These are phyloP conservation scores for Mortierella sp. DNA, from an alignment of 371 early-diverging fungal genomes.

Conservation along the genomic window DNA sequence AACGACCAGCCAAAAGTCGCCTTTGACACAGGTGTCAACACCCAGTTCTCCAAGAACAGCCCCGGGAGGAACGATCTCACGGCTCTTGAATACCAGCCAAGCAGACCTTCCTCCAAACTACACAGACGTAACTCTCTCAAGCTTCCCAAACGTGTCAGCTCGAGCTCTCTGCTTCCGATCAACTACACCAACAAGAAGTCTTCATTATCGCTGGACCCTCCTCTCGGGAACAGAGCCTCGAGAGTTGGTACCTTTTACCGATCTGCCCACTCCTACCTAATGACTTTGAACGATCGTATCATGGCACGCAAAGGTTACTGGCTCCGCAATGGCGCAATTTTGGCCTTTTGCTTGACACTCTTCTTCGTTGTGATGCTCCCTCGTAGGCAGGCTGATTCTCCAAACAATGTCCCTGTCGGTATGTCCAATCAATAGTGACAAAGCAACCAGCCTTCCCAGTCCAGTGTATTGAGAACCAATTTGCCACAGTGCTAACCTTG, in stretches of 20 bases:
- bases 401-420: constrained; percentile 25
- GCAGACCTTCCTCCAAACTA: constrained; percentile 4
- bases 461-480: no score
- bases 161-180: constrained; percentile 32
- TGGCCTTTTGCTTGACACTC: constrained; percentile 41
- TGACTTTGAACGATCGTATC: constrained; percentile 41
- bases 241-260: constrained; percentile 2
- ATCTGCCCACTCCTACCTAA: constrained; percentile 16
- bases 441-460: no score
- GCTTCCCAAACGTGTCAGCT: constrained; percentile 33
- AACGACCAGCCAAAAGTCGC: background rate
- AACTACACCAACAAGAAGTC: constrained; percentile 36
- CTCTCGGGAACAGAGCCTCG: background rate
- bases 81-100: background rate
- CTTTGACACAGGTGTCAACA: background rate
- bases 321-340: constrained; percentile 53
- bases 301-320: constrained; percentile 55
- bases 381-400: constrained; percentile 27
- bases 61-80: background rate
- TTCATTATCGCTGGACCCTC: background rate
- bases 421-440: background rate
- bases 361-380: constrained; percentile 52
- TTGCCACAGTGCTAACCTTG: no score
- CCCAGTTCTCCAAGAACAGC: background rate
- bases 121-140: constrained; percentile 30